Conservation (phyloP, 345 rosid genomes). For the Rhodamnia rubescens region DNA sequence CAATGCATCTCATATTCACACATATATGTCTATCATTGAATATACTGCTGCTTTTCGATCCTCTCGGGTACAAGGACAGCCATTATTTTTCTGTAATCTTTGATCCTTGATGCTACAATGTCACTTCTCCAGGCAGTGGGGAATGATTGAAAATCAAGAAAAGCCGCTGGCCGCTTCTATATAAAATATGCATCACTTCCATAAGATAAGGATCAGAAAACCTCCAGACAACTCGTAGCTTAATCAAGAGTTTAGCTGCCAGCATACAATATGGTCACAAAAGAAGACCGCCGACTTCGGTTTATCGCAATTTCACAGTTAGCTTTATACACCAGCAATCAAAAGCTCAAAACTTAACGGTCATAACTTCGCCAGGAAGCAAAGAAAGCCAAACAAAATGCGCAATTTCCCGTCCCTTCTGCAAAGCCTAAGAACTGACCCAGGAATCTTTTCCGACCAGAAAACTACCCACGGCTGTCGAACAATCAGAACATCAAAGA, state of each 20-base stretch:
- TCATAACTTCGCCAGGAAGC: neutral
- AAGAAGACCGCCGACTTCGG: neutral
- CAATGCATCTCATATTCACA: neutral
- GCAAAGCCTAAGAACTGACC: neutral
- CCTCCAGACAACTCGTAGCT: neutral
- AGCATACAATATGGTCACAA: neutral
- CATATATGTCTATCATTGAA: neutral
- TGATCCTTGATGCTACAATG: neutral
- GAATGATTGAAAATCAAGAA: neutral
- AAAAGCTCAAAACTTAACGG: neutral
- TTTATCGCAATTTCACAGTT: neutral
- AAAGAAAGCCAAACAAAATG: neutral
- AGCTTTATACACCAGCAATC: neutral
- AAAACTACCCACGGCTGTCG: neutral
- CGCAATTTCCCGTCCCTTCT: neutral
- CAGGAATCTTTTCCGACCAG: neutral
- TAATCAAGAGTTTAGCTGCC: neutral
- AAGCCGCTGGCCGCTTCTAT: neutral
- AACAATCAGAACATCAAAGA: neutral
- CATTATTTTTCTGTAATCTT: neutral
- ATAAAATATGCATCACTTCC: neutral
- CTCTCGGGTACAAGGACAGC: neutral
- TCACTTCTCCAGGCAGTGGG: neutral
- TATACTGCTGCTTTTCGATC: neutral
- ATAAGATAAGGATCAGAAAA: neutral